phyloP scores from a whole-genome alignment of 345 rosid species.

The Citrus hindsii region DNA sequence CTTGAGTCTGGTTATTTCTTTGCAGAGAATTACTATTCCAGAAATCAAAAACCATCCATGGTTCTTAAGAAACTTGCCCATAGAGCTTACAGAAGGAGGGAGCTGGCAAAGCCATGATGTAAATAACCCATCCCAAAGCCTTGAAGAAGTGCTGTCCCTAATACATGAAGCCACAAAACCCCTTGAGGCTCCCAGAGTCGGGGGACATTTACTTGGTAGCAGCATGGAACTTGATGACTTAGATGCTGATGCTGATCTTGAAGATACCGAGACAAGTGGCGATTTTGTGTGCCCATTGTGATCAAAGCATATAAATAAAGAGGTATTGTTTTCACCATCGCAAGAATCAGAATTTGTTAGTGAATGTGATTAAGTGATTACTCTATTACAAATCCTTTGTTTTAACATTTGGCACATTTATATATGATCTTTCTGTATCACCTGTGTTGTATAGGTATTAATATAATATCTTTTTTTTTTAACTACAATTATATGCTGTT shows the following conservation, averaged over 20 bases:
- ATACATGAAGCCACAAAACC: constrained; percentile 56
- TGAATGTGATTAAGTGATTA: background rate
- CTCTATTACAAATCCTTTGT: background rate
- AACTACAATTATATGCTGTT: background rate
- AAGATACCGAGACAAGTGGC: constrained; percentile 47
- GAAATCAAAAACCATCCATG: constrained; percentile 54
- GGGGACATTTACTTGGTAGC: constrained; percentile 33
- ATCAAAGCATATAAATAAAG: constrained; percentile 5
- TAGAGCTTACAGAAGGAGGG: constrained; percentile 55
- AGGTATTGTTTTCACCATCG: constrained; percentile 3
- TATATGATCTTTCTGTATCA: background rate
- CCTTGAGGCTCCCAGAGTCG: constrained; percentile 29
- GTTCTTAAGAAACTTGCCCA: constrained; percentile 69
- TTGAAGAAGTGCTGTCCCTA: constrained; percentile 50
- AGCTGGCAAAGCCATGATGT: constrained; percentile 51
- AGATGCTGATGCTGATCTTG: constrained; percentile 43
- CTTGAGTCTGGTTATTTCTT: background rate
- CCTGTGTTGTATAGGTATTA: background rate
- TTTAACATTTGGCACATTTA: background rate
- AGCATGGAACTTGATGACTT: constrained; percentile 68
- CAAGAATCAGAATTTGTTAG: background rate
- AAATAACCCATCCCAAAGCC: constrained; percentile 55
- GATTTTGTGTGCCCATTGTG: constrained; percentile 55
- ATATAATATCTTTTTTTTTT: background rate
- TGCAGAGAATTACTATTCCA: constrained; percentile 37